phyloP scores from a whole-genome alignment of 2,329 filamentous ascomycete species.

The Ambrosiella xylebori region DNA sequence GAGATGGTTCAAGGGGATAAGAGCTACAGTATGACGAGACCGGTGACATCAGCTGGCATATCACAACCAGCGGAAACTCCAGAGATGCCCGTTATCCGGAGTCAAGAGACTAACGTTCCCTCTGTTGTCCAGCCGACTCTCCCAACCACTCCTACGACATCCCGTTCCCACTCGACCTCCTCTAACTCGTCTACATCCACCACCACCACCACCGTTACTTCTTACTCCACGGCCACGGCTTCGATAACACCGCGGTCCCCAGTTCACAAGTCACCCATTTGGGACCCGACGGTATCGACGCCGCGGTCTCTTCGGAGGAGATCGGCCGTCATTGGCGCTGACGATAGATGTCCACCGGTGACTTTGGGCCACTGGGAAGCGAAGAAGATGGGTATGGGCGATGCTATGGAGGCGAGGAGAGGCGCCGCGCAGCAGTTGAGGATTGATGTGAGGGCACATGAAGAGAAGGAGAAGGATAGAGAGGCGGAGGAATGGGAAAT shows the following conservation, averaged over 20 bases:
- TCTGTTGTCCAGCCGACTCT: not conserved
- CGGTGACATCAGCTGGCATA: slow-evolving; percentile 5
- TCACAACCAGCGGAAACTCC: not conserved
- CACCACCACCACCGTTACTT: slow-evolving; percentile 1
- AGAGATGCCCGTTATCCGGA: not conserved
- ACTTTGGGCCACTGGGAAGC: not conserved
- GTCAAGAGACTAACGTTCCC: not conserved
- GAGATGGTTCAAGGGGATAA: not conserved
- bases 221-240: slow-evolving; percentile 8
- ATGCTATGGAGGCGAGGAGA: not conserved
- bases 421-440: slow-evolving; percentile 4
- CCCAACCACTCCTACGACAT: slow-evolving; percentile 3
- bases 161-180: slow-evolving; percentile 11
- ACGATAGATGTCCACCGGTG: not conserved
- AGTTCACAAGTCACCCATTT: not conserved
- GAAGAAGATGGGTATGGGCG: not conserved
- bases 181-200: slow-evolving; percentile 9
- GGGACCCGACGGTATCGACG: not conserved
- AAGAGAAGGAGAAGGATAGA: slow-evolving; percentile 14
- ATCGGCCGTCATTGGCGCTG: not conserved
- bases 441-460: not conserved
- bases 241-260: slow-evolving; percentile 4
- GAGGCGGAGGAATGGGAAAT: slow-evolving; percentile 27
- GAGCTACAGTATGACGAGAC: not conserved
- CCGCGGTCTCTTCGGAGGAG: not conserved